Conservation (phyloP, 805 yeast species). For the Kregervanrija pseudodelftensis region DNA sequence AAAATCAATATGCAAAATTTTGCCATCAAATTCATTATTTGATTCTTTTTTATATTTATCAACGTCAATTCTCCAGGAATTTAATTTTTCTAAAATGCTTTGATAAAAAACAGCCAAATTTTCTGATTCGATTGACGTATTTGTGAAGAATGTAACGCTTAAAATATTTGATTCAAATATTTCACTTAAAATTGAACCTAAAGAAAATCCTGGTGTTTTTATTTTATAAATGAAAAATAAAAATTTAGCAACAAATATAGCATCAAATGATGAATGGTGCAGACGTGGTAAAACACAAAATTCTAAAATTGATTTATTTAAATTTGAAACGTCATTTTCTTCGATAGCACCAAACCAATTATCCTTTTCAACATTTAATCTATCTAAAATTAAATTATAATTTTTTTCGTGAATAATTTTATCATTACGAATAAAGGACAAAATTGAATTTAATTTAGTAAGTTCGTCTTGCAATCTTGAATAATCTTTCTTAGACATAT, state of each 20-base stretch:
- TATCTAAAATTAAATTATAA: constrained; percentile 22
- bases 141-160: constrained; percentile 55
- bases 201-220: constrained; percentile 28
- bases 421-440: constrained; percentile 31
- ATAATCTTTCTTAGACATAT: constrained; percentile 14
- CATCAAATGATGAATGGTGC: constrained; percentile 76
- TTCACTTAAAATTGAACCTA: constrained; percentile 35
- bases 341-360: constrained; percentile 33
- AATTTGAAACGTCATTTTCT: neutral
- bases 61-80: constrained; percentile 32
- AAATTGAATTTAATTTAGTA: constrained; percentile 20
- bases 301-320: constrained; percentile 36
- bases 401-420: constrained; percentile 39
- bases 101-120: constrained; percentile 70
- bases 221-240: constrained; percentile 42
- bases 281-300: constrained; percentile 70
- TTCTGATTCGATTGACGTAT: constrained; percentile 74
- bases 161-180: constrained; percentile 39
- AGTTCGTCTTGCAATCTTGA: constrained; percentile 23
- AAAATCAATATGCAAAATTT: constrained; percentile 25
- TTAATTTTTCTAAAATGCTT: constrained; percentile 39
- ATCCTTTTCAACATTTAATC: constrained; percentile 23
- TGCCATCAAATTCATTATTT: neutral
- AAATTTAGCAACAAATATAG: constrained; percentile 60
- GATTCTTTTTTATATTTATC: constrained; percentile 26